These are phyloP conservation scores for Endothia cerciana DNA, from an alignment of 2,329 filamentous ascomycete genomes.

Conservation along the genomic window DNA sequence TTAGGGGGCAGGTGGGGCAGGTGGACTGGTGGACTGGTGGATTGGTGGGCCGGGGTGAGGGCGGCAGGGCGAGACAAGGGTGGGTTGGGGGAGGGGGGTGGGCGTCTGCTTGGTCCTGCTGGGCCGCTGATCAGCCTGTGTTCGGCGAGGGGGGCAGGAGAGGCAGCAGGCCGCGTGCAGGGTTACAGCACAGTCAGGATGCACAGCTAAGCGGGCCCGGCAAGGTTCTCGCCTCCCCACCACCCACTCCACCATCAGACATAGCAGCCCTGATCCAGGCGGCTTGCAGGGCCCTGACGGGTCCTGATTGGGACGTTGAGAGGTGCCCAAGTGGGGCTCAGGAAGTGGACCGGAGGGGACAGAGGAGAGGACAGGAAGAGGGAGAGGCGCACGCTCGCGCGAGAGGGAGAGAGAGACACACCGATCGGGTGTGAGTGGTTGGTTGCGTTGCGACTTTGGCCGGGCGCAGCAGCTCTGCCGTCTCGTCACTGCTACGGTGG, in stretches of 20 bases:
- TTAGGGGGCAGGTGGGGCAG: not conserved
- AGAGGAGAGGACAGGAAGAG: not conserved
- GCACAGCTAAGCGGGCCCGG: not conserved
- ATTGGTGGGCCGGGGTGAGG: not conserved
- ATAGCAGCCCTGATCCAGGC: not conserved
- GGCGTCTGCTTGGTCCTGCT: too few relatives aligned
- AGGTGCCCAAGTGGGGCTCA: slow-evolving; percentile 3
- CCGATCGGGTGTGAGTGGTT: slow-evolving; percentile 15
- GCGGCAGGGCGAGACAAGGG: slow-evolving; percentile 4
- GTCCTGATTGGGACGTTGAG: not conserved
- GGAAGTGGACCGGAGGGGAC: not conserved
- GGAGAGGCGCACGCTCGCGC: not conserved
- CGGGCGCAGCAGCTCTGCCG: slow-evolving; percentile 12
- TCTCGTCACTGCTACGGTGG: slow-evolving; percentile 3
- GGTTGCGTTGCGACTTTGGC: slow-evolving; percentile 20
- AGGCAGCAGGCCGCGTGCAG: not conserved
- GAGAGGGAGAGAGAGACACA: not conserved
- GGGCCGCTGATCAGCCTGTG: not conserved
- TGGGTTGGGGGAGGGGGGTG: not conserved
- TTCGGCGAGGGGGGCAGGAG: not conserved
- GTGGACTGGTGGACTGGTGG: not conserved
- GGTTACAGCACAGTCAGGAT: slow-evolving; percentile 8
- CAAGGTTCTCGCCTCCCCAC: not conserved
- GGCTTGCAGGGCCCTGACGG: not conserved
- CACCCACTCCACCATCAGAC: not conserved